phyloP scores from a whole-genome alignment of 2,329 filamentous ascomycete genomes.

The Fusarium sarcochroum region DNA sequence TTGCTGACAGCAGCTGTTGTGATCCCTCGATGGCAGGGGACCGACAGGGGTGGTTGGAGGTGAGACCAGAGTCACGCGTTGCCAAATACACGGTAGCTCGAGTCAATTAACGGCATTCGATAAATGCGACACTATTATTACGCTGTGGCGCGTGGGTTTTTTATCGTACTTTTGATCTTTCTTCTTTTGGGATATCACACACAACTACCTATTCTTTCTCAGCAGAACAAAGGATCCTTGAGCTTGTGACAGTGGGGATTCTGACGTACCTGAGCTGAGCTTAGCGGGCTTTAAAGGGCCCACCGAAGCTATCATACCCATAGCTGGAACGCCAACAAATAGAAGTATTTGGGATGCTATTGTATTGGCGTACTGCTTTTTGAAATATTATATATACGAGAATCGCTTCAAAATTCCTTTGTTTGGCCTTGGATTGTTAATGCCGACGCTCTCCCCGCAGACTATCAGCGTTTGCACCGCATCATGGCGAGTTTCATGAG shows the following conservation, averaged over 20 bases:
- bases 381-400: no score
- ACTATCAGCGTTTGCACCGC: background rate
- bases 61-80: constrained; percentile 31
- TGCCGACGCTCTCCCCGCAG: background rate
- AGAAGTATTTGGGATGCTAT: background rate
- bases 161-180: no score
- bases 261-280: constrained; percentile 3
- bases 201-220: no score
- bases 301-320: background rate
- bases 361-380: background rate
- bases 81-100: constrained; percentile 5
- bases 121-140: no score
- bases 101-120: background rate
- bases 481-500: background rate
- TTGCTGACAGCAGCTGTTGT: constrained; percentile 20
- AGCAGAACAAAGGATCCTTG: background rate
- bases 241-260: constrained; percentile 13
- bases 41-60: constrained; percentile 12
- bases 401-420: no score
- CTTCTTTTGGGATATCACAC: no score
- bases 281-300: background rate
- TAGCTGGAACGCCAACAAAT: constrained; percentile 6
- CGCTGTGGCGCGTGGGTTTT: no score
- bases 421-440: no score
- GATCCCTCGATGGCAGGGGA: constrained; percentile 16